Evolutionary conservation across 139 green algal genomes (phyloP).

Genomic region (Chlamydomonas sphaeroides): DNA sequence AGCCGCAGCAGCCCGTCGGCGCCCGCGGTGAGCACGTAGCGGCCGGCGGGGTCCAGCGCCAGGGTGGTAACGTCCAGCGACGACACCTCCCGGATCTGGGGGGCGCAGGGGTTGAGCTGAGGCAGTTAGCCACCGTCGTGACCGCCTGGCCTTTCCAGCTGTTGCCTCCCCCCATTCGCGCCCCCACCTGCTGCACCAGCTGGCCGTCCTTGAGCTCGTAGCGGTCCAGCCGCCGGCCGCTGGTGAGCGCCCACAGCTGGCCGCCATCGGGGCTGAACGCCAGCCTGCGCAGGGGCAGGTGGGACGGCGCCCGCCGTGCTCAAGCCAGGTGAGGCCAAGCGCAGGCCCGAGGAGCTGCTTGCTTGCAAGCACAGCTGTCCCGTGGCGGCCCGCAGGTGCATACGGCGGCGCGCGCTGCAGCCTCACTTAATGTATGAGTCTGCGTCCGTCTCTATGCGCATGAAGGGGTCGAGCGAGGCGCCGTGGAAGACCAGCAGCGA

Average conservation of each 20-base stretch:
- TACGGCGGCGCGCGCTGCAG: too few species aligned
- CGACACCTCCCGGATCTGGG: constrained; percentile 36
- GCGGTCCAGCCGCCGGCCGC: constrained; percentile 36
- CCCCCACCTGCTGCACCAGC: constrained; percentile 47
- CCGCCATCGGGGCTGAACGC: constrained; percentile 36
- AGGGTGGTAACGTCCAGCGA: constrained; percentile 43
- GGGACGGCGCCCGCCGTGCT: too few species aligned
- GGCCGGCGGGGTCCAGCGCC: constrained; percentile 34
- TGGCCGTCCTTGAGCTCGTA: constrained; percentile 56
- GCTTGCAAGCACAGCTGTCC: too few species aligned
- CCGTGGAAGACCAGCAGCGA: constrained; percentile 68
- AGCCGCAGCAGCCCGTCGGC: constrained; percentile 60
- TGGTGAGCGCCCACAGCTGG: constrained; percentile 52
- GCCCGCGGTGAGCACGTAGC: constrained; percentile 54
- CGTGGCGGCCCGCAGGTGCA: too few species aligned
- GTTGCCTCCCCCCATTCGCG: too few species aligned
- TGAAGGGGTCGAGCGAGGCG: constrained; percentile 59
- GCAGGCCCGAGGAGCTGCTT: too few species aligned
- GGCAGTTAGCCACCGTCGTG: too few species aligned
- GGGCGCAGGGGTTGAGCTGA: too few species aligned
- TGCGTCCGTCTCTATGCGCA: constrained; percentile 62
- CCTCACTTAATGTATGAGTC: constrained; percentile 39
- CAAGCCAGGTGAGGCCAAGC: too few species aligned
- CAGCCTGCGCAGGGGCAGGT: constrained; percentile 24
- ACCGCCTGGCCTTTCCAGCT: not conserved